Conservation (phyloP, 257 asterid species). For the Lithospermum erythrorhizon region DNA sequence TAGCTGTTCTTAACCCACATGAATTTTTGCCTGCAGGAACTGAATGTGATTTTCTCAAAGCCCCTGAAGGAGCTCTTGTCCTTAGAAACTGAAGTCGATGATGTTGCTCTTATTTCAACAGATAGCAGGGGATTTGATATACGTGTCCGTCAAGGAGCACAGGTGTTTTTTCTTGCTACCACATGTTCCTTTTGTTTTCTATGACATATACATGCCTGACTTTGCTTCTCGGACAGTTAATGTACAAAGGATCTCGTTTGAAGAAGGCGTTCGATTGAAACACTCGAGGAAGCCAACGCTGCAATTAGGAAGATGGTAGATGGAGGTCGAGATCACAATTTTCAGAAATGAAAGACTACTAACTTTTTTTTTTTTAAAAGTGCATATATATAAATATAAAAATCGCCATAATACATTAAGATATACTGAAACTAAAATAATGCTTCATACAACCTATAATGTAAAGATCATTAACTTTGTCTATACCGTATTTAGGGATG, state of each 20-base stretch:
- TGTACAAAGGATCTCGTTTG: slow-evolving; percentile 73
- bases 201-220: neutral
- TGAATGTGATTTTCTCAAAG: slow-evolving; percentile 72
- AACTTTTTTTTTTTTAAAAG: no score
- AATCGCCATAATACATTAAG: no score
- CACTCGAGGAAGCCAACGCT: slow-evolving; percentile 79
- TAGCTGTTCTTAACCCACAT: neutral
- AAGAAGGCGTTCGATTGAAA: slow-evolving; percentile 54
- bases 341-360: slow-evolving; percentile 27
- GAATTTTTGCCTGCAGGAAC: slow-evolving; percentile 34
- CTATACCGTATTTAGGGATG: no score
- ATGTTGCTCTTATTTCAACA: slow-evolving; percentile 88
- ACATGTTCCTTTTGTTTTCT: neutral
- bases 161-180: slow-evolving; percentile 29
- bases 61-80: slow-evolving; percentile 78
- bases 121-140: slow-evolving; percentile 83
- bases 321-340: slow-evolving; percentile 44
- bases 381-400: no score
- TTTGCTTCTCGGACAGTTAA: slow-evolving; percentile 34
- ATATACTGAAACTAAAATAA: no score
- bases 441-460: no score
- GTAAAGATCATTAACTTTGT: no score
- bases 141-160: slow-evolving; percentile 93
- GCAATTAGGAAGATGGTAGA: slow-evolving; percentile 60
- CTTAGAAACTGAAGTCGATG: slow-evolving; percentile 73